Percentiles rank a stretch among this genome's conserved stretches.
phyloP scores from a whole-genome alignment of 106 monocot genomes.

The Gastrodia elata region DNA sequence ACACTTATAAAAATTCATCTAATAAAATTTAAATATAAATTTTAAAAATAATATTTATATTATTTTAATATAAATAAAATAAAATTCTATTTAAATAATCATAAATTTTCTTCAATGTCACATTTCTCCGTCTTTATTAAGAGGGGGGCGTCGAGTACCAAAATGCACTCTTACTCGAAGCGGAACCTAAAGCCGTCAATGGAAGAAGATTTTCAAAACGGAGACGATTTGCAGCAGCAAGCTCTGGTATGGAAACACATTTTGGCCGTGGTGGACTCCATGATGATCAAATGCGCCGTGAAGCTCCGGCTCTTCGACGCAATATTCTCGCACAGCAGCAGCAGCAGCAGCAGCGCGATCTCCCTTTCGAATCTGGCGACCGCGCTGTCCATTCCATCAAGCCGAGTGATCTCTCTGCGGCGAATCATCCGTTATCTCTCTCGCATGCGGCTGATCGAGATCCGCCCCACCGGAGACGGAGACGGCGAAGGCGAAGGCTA shows the following conservation, averaged over 20 bases:
- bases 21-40: too few relatives aligned
- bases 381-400: background rate
- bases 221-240: background rate
- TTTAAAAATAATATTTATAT: too few relatives aligned
- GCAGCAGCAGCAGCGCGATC: background rate
- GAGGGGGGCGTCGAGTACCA: too few relatives aligned
- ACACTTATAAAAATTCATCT: too few relatives aligned
- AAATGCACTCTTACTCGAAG: too few relatives aligned
- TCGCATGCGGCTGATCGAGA: background rate
- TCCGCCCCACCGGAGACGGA: too few relatives aligned
- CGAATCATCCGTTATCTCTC: constrained; percentile 13
- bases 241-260: constrained; percentile 5
- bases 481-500: background rate
- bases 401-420: background rate
- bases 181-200: too few relatives aligned
- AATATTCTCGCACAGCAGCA: constrained; percentile 5
- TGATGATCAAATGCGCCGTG: constrained; percentile 17
- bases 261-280: background rate
- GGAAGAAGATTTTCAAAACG: too few relatives aligned
- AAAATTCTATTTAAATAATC: too few relatives aligned
- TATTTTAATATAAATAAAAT: too few relatives aligned
- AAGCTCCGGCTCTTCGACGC: constrained; percentile 16
- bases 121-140: too few relatives aligned
- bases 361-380: constrained; percentile 9
- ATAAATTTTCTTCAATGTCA: too few relatives aligned